Base-by-base conservation (phyloP, 148 eudicot species). In the Heliamphora exappendiculata region DNA sequence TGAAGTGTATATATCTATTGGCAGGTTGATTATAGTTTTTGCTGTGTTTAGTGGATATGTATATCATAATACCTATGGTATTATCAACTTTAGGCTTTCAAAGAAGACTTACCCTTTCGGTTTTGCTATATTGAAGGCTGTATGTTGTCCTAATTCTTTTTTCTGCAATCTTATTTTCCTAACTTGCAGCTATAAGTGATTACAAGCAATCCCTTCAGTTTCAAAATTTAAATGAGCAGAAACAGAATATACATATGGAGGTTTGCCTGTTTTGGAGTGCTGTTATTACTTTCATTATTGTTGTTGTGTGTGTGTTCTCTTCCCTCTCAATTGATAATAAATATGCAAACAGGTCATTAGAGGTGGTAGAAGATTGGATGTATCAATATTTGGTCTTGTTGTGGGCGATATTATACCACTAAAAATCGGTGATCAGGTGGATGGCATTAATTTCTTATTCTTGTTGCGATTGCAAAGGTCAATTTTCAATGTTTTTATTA, bases 361-460 rank as follows among this genome's bases (percentile, higher is more conserved):
- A 83, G 91, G 91, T 65, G 97, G 97, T 50, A 84, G 98, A 83
- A 87, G 98, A 82, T 58, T 82, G 33, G 84, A 79, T 79, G 78
- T 89, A 59, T 95, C 97, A 55, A 95, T 95, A 79, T 95, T 87
- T 88, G 98, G 92, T 58, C 74, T 95, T 65, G 97, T 92, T 79
- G 98, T 92, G 77, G 97, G 98, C 37, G 97, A 95, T 83, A 89
- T 89, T 29, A 53, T 92, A 71, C 89, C 96, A 64, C 83, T 95
- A 16, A 95, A 91, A 83, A 95, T 95, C 72, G 98, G 98, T 68
- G 97, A 95, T 77, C 98, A 95, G 98, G 98, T 95, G 49, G 84
- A 20, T 58, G 7, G 47, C 11, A 5, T 53, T 36, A 44, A 29
- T 67, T 24, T 75, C 53, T 17, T 76, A 41, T 49, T 73, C 41